Percentiles rank a stretch among this genome's conserved stretches.
phyloP scores from a whole-genome alignment of 1,139 yeast species.

The Geotrichum phurueaensis region DNA sequence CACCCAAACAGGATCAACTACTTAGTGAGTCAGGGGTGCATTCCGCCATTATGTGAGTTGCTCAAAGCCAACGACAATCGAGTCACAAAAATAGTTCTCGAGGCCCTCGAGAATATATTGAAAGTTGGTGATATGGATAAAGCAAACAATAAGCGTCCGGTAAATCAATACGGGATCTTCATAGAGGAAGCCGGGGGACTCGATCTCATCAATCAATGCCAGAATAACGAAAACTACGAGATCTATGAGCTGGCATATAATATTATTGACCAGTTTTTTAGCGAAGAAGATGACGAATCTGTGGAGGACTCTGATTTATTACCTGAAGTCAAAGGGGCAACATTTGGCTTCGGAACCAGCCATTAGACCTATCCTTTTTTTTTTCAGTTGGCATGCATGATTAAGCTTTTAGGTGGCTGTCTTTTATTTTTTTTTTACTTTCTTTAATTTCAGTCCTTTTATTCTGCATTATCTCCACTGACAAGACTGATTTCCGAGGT shows the following conservation, averaged over 20 bases:
- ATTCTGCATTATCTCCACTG: too few relatives aligned
- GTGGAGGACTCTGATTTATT: slow-evolving; percentile 74
- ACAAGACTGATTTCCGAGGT: too few relatives aligned
- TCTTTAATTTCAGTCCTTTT: too few relatives aligned
- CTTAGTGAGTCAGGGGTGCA: slow-evolving; percentile 90
- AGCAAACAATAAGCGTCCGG: slow-evolving; percentile 50
- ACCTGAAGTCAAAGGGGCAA: slow-evolving; percentile 70
- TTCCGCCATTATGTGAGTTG: slow-evolving; percentile 93
- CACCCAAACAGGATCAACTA: slow-evolving; percentile 85
- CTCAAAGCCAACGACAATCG: slow-evolving; percentile 81
- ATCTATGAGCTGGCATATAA: slow-evolving; percentile 86
- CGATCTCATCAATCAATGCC: slow-evolving; percentile 93
- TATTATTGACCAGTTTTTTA: slow-evolving; percentile 86
- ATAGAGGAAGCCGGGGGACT: slow-evolving; percentile 98
- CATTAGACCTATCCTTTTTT: not conserved
- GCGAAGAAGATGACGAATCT: slow-evolving; percentile 60
- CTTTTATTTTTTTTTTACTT: not conserved
- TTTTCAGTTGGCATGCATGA: not conserved
- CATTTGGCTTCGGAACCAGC: slow-evolving; percentile 68
- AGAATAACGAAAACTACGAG: slow-evolving; percentile 82
- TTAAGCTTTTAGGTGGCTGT: not conserved
- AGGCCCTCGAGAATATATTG: slow-evolving; percentile 87
- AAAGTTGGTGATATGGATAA: slow-evolving; percentile 91
- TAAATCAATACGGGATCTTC: slow-evolving; percentile 81
- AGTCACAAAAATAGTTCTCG: slow-evolving; percentile 90